Evolutionary conservation across 2,329 filamentous ascomycete genomes (phyloP).

Genomic region (Diaporthe amygdali): DNA sequence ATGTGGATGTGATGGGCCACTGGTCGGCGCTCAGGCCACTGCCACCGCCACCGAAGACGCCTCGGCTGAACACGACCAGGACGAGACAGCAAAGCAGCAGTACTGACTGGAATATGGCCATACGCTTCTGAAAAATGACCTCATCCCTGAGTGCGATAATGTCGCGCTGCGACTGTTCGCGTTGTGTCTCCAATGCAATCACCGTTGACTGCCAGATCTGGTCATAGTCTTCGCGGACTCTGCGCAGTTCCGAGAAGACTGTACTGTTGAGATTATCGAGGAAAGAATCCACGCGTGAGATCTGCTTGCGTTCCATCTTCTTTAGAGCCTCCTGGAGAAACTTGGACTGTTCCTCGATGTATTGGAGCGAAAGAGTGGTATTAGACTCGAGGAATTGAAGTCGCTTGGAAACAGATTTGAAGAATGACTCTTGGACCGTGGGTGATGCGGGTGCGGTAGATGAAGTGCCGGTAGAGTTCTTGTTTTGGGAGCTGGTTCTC

Average conservation of each 20-base stretch:
- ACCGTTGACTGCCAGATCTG: constrained; percentile 97
- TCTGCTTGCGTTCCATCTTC: constrained; percentile 85
- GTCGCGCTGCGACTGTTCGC: constrained; percentile 82
- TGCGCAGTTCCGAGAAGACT: constrained; percentile 79
- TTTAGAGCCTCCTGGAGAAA: constrained; percentile 87
- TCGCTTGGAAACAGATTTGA: constrained; percentile 94
- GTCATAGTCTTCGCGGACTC: constrained; percentile 86
- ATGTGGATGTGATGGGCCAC: constrained; percentile 20
- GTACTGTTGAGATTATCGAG: constrained; percentile 86
- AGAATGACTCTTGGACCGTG: constrained; percentile 95
- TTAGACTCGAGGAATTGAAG: constrained; percentile 91
- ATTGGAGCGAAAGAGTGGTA: constrained; percentile 89
- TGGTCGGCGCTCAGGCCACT: constrained; percentile 12
- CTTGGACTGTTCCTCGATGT: constrained; percentile 94
- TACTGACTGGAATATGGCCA: constrained; percentile 90
- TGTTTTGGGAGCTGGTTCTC: constrained; percentile 11
- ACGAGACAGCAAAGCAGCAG: constrained; percentile 86
- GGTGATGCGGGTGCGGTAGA: constrained; percentile 58
- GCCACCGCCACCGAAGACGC: constrained; percentile 40
- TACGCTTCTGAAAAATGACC: constrained; percentile 83
- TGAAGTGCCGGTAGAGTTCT: constrained; percentile 16
- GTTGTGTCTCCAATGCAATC: constrained; percentile 86
- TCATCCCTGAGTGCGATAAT: constrained; percentile 93
- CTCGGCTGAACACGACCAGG: constrained; percentile 80
- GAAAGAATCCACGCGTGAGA: constrained; percentile 82